Evolutionary conservation across 2,329 filamentous ascomycete species (phyloP).

Genomic region (Ustulina deusta): DNA sequence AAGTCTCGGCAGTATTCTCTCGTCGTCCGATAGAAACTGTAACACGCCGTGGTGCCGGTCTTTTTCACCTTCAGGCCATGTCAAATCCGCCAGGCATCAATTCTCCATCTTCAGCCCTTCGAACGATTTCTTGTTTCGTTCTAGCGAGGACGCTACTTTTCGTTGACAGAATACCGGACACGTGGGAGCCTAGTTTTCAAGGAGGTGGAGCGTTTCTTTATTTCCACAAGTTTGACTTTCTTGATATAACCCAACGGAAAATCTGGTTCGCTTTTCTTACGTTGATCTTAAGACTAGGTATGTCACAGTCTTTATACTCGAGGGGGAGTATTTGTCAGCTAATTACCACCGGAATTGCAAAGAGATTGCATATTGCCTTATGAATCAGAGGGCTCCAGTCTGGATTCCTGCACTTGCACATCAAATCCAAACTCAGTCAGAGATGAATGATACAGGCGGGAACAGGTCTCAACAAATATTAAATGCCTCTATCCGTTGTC

Average conservation of each 20-base stretch:
- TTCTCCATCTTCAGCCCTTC: constrained; percentile 30
- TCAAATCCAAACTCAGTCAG: constrained; percentile 20
- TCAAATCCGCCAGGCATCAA: constrained; percentile 25
- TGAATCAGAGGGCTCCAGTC: constrained; percentile 29
- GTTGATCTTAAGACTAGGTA: constrained; percentile 40
- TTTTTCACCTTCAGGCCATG: constrained; percentile 37
- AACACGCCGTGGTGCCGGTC: constrained; percentile 29
- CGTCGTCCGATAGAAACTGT: constrained; percentile 20
- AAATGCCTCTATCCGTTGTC: constrained; percentile 29
- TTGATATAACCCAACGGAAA: constrained; percentile 16
- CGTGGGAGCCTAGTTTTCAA: constrained; percentile 38
- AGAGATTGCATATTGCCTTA: constrained; percentile 39
- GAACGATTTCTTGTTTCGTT: constrained; percentile 33
- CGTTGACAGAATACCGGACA: constrained; percentile 32
- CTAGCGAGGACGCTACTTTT: constrained; percentile 35
- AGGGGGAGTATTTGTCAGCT: neutral
- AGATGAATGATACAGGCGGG: neutral
- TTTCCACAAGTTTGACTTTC: constrained; percentile 32
- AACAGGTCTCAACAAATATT: constrained; percentile 22
- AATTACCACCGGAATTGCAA: neutral
- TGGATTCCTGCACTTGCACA: constrained; percentile 27
- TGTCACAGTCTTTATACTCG: neutral
- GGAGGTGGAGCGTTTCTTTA: constrained; percentile 28
- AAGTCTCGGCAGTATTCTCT: constrained; percentile 37
- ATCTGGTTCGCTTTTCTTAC: constrained; percentile 36